These are phyloP conservation scores for Beauveria scarabaeidicola DNA, from an alignment of 2,329 filamentous ascomycete species.

Conservation along the genomic window DNA sequence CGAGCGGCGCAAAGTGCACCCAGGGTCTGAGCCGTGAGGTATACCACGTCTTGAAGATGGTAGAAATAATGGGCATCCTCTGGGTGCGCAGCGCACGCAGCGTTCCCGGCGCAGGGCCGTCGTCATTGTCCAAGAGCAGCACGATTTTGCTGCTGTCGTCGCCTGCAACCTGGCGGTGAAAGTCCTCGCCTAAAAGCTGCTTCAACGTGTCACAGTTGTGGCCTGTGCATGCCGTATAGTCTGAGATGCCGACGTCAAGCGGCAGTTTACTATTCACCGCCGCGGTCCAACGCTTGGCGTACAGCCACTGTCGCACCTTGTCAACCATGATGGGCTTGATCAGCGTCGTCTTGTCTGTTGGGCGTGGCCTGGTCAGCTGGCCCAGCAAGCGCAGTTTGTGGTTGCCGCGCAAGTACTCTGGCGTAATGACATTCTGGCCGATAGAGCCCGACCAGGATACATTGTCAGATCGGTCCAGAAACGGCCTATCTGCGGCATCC, in stretches of 20 bases:
- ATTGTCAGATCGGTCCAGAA: slow-evolving; percentile 52
- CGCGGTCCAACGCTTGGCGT: slow-evolving; percentile 32
- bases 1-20: slow-evolving; percentile 74
- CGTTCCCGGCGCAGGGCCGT: slow-evolving; percentile 53
- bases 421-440: slow-evolving; percentile 41
- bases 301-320: slow-evolving; percentile 26
- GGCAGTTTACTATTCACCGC: slow-evolving; percentile 46
- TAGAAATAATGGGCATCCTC: slow-evolving; percentile 61
- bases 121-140: slow-evolving; percentile 62
- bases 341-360: slow-evolving; percentile 40
- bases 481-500: slow-evolving; percentile 28
- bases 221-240: slow-evolving; percentile 47
- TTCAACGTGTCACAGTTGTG: slow-evolving; percentile 25
- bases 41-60: slow-evolving; percentile 72
- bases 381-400: slow-evolving; percentile 65
- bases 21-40: slow-evolving; percentile 65
- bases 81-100: slow-evolving; percentile 56
- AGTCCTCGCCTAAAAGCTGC: slow-evolving; percentile 23
- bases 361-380: slow-evolving; percentile 51
- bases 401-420: slow-evolving; percentile 55
- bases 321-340: slow-evolving; percentile 51
- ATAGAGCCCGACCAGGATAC: slow-evolving; percentile 71
- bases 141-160: slow-evolving; percentile 55
- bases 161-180: slow-evolving; percentile 3
- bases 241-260: slow-evolving; percentile 51